These are phyloP conservation scores for Argentina anserina DNA, from an alignment of 306 rosid species.

Conservation along the genomic window DNA sequence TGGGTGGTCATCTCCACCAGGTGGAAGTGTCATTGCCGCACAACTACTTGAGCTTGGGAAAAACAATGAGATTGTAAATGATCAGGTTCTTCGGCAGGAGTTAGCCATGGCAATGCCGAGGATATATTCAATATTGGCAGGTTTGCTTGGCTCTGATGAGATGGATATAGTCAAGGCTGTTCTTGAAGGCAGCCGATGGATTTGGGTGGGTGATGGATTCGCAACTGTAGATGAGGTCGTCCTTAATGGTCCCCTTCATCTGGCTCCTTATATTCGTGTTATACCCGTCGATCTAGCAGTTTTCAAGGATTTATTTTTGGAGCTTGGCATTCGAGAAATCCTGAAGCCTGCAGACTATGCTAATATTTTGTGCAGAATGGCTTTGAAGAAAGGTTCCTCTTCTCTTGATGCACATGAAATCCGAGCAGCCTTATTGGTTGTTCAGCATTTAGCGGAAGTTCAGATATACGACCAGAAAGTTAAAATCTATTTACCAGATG, in stretches of 20 bases:
- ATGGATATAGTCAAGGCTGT: slow-evolving; percentile 95
- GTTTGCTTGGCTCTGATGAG: slow-evolving; percentile 83
- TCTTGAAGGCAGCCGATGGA: slow-evolving; percentile 94
- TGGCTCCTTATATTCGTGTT: slow-evolving; percentile 96
- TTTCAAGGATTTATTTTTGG: slow-evolving; percentile 71
- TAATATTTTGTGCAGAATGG: slow-evolving; percentile 81
- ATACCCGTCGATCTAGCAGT: slow-evolving; percentile 92
- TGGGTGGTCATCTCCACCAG: slow-evolving; percentile 90
- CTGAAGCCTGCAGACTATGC: slow-evolving; percentile 70
- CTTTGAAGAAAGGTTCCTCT: slow-evolving; percentile 66
- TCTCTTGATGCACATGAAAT: slow-evolving; percentile 80
- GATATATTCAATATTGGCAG: slow-evolving; percentile 70
- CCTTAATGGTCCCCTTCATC: slow-evolving; percentile 88
- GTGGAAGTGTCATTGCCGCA: slow-evolving; percentile 94
- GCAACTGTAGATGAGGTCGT: slow-evolving; percentile 89
- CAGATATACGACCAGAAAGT: slow-evolving; percentile 56
- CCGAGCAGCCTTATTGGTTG: slow-evolving; percentile 78
- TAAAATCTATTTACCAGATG: slow-evolving; percentile 77
- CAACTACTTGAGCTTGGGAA: slow-evolving; percentile 96
- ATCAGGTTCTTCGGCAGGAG: slow-evolving; percentile 89
- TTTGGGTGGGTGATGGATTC: slow-evolving; percentile 99
- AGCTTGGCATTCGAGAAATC: slow-evolving; percentile 82
- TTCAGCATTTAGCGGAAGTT: slow-evolving; percentile 89
- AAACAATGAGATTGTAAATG: slow-evolving; percentile 79
- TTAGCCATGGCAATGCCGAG: slow-evolving; percentile 87